Conservation (phyloP, 352 stramenopile genomes). For the Phytophthora ramorum region DNA sequence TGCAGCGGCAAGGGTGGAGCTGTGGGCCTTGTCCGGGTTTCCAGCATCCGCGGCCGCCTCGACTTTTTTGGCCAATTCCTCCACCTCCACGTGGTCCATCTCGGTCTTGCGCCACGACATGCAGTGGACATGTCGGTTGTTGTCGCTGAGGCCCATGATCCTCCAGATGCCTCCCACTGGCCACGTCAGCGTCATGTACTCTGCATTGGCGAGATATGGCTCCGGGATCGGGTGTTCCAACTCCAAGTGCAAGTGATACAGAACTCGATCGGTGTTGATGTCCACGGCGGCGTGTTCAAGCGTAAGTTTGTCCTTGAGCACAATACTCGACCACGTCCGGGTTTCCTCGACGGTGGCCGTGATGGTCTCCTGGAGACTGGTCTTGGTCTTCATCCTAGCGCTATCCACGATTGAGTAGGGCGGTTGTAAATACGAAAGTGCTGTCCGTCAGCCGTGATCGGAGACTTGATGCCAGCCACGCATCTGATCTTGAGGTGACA, state of each 20-base stretch:
- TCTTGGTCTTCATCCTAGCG: conserved; percentile 24
- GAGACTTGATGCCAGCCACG: conserved; percentile 1
- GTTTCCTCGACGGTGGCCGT: conserved; percentile 35
- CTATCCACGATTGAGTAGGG: not conserved
- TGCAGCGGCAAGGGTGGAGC: conserved; percentile 18
- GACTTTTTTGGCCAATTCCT: conserved; percentile 45
- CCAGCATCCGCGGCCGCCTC: conserved; percentile 5
- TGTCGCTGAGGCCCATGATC: conserved; percentile 40
- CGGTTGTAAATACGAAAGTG: conserved; percentile 12
- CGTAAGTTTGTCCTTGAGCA: conserved; percentile 46
- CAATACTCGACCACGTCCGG: conserved; percentile 54
- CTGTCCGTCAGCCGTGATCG: conserved; percentile 3
- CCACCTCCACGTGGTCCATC: conserved; percentile 45
- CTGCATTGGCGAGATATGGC: conserved; percentile 36
- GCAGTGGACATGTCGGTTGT: conserved; percentile 44
- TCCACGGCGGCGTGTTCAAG: conserved; percentile 58
- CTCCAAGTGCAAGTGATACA: conserved; percentile 57
- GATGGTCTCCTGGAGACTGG: conserved; percentile 20
- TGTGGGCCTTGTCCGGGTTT: conserved; percentile 9
- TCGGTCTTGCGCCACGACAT: conserved; percentile 61
- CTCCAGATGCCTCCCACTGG: conserved; percentile 63
- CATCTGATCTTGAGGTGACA: conserved; percentile 5
- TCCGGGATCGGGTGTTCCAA: conserved; percentile 47
- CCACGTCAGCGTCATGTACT: conserved; percentile 59
- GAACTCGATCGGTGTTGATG: conserved; percentile 50